Conservation (phyloP, 2,329 filamentous ascomycete species). For the Hymenoscyphus albidus region DNA sequence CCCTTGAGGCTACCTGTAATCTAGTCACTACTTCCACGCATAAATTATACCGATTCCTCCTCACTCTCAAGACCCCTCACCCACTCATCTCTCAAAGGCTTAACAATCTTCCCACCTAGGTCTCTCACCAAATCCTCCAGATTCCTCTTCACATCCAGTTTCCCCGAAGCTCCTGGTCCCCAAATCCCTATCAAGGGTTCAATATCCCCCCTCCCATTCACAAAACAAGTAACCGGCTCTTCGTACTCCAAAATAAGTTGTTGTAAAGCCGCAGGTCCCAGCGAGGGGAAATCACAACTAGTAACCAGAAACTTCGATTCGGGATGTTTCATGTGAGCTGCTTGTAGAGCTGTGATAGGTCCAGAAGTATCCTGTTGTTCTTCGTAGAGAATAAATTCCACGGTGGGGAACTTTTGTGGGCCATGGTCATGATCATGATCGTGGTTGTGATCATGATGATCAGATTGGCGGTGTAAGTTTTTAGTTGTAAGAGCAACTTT, state of each 20-base stretch:
- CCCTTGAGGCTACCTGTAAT: too few species aligned
- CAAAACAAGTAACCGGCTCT: slow-evolving; percentile 36
- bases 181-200: slow-evolving; percentile 39
- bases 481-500: neutral
- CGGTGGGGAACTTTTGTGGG: neutral
- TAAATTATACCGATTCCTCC: slow-evolving; percentile 37
- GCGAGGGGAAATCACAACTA: slow-evolving; percentile 36
- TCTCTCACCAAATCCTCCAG: slow-evolving; percentile 23
- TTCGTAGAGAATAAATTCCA: neutral
- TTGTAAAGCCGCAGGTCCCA: slow-evolving; percentile 30
- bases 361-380: neutral
- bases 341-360: neutral
- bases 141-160: slow-evolving; percentile 8
- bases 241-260: slow-evolving; percentile 29
- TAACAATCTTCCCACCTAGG: slow-evolving; percentile 20
- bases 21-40: neutral
- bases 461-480: neutral
- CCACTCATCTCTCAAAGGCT: slow-evolving; percentile 41
- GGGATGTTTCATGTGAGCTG: neutral
- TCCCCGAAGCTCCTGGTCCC: slow-evolving; percentile 32
- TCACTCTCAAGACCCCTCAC: slow-evolving; percentile 38
- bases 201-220: slow-evolving; percentile 29
- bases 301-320: neutral
- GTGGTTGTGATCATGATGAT: neutral
- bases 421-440: neutral